Percentiles rank a stretch among this genome's conserved stretches.
phyloP scores from a whole-genome alignment of 441 rosid genomes.

The Corymbia citriodora region DNA sequence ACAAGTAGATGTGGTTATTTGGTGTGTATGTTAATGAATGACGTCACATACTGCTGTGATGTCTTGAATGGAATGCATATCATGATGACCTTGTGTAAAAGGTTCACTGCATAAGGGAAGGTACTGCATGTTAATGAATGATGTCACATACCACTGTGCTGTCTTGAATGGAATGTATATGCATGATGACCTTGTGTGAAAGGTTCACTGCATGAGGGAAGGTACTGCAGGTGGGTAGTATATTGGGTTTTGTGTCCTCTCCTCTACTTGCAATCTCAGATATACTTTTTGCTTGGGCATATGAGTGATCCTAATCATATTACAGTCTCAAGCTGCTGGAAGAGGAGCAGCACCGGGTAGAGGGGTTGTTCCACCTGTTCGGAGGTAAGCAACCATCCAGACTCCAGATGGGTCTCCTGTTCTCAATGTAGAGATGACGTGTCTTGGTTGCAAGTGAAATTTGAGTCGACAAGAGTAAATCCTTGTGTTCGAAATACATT shows the following conservation, averaged over 20 bases:
- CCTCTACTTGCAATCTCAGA: neutral
- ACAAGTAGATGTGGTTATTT: neutral
- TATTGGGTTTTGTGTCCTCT: neutral
- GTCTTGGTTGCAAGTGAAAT: neutral
- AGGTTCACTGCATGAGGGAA: neutral
- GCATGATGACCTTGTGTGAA: neutral
- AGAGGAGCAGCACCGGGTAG: constrained; percentile 10
- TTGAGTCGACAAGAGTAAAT: neutral
- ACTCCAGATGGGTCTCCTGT: neutral
- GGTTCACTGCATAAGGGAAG: too few relatives aligned
- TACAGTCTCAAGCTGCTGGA: constrained; percentile 13
- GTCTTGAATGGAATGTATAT: neutral
- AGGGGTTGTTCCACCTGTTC: constrained; percentile 9
- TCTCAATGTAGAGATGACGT: neutral
- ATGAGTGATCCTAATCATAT: neutral
- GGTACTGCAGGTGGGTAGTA: neutral
- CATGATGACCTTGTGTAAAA: neutral
- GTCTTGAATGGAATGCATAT: neutral
- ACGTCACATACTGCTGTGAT: neutral
- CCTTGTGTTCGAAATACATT: neutral
- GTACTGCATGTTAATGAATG: neutral
- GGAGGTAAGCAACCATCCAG: neutral
- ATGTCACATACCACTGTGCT: neutral
- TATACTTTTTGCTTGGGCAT: neutral
- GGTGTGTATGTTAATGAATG: neutral